Percentiles rank a stretch among this genome's conserved stretches.
Conservation (phyloP, 192 early-diverging fungal species). For the Entomortierella lignicola region DNA sequence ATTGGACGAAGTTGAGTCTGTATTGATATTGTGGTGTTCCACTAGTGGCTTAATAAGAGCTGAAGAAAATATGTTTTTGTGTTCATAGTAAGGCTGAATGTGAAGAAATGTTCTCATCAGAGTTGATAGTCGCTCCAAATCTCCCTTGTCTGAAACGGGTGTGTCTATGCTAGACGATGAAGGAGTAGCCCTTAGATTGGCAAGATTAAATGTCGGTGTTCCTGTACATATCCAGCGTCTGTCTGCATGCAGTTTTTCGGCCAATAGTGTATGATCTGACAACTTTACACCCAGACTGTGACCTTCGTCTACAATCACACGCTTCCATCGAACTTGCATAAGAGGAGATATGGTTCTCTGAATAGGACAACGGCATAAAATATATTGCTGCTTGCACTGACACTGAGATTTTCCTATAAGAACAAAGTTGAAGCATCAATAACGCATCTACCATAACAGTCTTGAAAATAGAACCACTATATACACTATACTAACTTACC, state of each 20-base stretch:
- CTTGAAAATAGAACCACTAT: no score
- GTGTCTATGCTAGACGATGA: background rate
- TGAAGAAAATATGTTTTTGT: constrained; percentile 58
- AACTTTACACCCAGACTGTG: constrained; percentile 71
- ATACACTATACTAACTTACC: no score
- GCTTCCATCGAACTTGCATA: constrained; percentile 78
- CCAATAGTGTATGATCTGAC: constrained; percentile 61
- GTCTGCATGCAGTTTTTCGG: constrained; percentile 67
- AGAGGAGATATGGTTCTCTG: constrained; percentile 69
- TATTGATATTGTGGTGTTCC: constrained; percentile 29
- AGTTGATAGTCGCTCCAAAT: constrained; percentile 66
- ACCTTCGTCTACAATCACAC: constrained; percentile 88
- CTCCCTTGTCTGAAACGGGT: constrained; percentile 47
- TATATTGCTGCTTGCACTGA: constrained; percentile 11
- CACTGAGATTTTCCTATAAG: background rate
- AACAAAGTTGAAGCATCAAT: background rate
- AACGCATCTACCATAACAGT: no score
- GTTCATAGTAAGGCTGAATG: constrained; percentile 70
- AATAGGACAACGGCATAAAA: constrained; percentile 37
- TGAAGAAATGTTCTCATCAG: constrained; percentile 70
- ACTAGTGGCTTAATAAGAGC: constrained; percentile 68
- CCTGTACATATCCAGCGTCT: constrained; percentile 82
- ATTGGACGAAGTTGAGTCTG: background rate
- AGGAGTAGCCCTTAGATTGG: constrained; percentile 47
- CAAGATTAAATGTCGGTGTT: constrained; percentile 73